phyloP scores from a whole-genome alignment of 208 protist species.

The Spongospora subterranea region DNA sequence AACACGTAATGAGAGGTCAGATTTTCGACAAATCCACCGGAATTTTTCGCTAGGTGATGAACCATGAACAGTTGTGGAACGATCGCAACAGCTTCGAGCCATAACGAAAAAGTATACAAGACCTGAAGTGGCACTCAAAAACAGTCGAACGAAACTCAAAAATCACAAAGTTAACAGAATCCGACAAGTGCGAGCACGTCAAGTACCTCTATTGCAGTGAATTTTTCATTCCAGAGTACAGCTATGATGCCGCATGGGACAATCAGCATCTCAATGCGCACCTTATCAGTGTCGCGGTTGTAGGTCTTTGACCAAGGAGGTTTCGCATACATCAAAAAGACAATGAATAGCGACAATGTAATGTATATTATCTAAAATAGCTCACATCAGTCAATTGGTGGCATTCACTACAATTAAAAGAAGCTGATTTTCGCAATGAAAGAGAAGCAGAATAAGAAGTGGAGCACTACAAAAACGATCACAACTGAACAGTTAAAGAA shows the following conservation, averaged over 20 bases:
- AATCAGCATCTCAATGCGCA: constrained; percentile 74
- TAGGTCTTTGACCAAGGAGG: constrained; percentile 52
- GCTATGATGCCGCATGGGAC: constrained; percentile 73
- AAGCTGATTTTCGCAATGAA: too few species aligned
- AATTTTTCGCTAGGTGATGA: constrained; percentile 61
- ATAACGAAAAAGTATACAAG: constrained; percentile 83
- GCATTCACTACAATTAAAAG: too few species aligned
- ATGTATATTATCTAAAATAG: constrained; percentile 84
- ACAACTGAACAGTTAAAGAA: too few species aligned
- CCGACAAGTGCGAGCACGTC: constrained; percentile 43
- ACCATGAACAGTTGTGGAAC: constrained; percentile 84
- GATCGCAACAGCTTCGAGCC: constrained; percentile 83
- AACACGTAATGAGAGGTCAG: constrained; percentile 82
- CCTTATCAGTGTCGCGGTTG: constrained; percentile 69
- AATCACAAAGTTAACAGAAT: constrained; percentile 57
- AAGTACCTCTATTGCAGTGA: constrained; percentile 72
- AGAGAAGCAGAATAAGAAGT: too few species aligned
- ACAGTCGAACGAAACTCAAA: too few species aligned
- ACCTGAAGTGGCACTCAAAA: constrained; percentile 68
- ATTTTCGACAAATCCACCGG: constrained; percentile 73
- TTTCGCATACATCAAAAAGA: constrained; percentile 76
- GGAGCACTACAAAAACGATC: too few species aligned
- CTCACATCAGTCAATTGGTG: too few species aligned
- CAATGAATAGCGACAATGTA: constrained; percentile 69
- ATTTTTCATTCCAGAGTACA: constrained; percentile 73